A percentile compares a stretch with the other conserved stretches of the same genome.
These are phyloP conservation scores for Trichomonas tenax DNA, from an alignment of 208 protist genomes.

Conservation along the genomic window DNA sequence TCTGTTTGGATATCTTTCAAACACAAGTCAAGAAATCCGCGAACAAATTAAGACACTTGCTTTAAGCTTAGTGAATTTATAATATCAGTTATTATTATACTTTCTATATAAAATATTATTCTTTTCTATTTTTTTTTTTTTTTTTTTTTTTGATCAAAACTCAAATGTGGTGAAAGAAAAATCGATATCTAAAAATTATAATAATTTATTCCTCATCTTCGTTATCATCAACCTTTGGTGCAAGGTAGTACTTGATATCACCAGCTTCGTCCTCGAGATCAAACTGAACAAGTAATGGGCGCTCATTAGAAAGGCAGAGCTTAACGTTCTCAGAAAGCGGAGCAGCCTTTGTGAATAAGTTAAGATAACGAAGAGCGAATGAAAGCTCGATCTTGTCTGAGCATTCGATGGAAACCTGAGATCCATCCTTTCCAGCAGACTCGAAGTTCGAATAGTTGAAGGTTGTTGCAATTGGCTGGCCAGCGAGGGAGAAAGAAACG, in stretches of 20 bases:
- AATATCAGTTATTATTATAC: neutral
- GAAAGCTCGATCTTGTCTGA: neutral
- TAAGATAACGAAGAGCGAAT: neutral
- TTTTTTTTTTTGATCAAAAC: too few species aligned
- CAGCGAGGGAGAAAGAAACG: neutral
- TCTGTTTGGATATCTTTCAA: neutral
- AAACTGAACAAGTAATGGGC: neutral
- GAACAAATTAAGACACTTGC: neutral
- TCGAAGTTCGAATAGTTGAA: neutral
- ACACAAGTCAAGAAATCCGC: neutral
- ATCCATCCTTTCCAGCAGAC: neutral
- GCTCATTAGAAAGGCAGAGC: neutral
- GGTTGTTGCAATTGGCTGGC: neutral
- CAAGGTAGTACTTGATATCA: slow-evolving; percentile 18
- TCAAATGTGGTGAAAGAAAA: too few species aligned
- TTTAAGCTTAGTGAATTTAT: neutral
- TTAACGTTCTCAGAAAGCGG: neutral
- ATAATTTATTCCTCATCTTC: neutral
- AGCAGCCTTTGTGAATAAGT: slow-evolving; percentile 4
- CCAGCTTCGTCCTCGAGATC: neutral
- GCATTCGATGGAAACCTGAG: neutral
- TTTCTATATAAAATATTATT: too few species aligned
- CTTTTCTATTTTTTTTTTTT: too few species aligned
- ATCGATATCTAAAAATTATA: neutral
- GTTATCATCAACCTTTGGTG: slow-evolving; percentile 19